These are phyloP conservation scores for Aspergillus costaricaensis DNA, from an alignment of 2,329 filamentous ascomycete genomes.

Conservation along the genomic window DNA sequence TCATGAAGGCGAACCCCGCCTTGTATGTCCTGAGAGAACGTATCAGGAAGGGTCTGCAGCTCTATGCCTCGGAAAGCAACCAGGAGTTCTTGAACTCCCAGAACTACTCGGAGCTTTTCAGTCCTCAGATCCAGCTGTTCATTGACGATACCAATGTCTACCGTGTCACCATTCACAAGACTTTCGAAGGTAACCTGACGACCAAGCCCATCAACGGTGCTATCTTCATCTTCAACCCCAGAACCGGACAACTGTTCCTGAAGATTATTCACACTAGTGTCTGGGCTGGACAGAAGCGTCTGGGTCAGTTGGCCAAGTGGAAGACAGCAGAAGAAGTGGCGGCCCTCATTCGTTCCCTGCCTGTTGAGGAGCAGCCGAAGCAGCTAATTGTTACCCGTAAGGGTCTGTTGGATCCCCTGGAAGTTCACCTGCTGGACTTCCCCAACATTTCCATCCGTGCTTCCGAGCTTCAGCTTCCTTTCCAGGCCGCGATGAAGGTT, in stretches of 20 bases:
- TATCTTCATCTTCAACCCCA: constrained; percentile 99
- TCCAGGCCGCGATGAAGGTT: constrained; percentile 99
- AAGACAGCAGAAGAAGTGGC: constrained; percentile 99
- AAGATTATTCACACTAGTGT: constrained; percentile 99
- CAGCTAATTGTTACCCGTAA: constrained; percentile 98
- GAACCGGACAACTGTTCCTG: constrained; percentile 93
- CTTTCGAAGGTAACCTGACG: constrained; percentile 97
- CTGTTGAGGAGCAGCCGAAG: constrained; percentile 97
- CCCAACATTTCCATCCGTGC: constrained; percentile 98
- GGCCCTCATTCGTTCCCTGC: constrained; percentile 89
- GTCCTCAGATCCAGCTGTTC: constrained; percentile 97
- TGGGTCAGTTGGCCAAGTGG: constrained; percentile 97
- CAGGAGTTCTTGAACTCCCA: constrained; percentile 99
- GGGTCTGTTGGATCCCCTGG: constrained; percentile 92
- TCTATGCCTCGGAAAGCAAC: constrained; percentile 98
- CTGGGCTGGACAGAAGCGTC: constrained; percentile 98
- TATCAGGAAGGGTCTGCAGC: constrained; percentile 95
- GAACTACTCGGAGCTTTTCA: constrained; percentile 98
- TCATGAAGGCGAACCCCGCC: constrained; percentile 99
- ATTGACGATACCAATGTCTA: constrained; percentile 99
- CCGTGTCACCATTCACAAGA: constrained; percentile 99
- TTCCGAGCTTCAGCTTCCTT: constrained; percentile 92
- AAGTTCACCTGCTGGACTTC: constrained; percentile 96
- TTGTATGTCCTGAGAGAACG: constrained; percentile 95
- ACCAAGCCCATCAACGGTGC: constrained; percentile 99